Base-by-base conservation (phyloP, 208 protist genomes). In the Strigomonas culicis region DNA sequence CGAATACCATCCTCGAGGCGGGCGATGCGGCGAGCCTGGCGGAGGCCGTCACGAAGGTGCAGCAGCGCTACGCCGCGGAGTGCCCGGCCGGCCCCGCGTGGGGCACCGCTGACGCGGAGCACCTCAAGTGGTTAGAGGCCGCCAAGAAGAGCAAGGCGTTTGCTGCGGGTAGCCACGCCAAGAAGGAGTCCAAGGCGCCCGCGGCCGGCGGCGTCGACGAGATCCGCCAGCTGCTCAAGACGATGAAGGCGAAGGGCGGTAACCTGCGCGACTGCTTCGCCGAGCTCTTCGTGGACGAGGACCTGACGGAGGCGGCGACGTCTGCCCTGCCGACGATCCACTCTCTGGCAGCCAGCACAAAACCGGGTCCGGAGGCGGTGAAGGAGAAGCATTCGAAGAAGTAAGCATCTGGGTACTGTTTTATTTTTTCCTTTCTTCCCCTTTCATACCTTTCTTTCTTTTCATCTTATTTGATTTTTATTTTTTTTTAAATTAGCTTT, bases 91-190 rank as follows among this genome's bases (percentile, higher is more conserved):
- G 69, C 11, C 59, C 68, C 24, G 57, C 67, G 28, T 85, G 78
- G 78, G 84, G 84, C 28, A 78, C 66, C 11, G 64, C 66, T 53
- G 80, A 86, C 67, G 57, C 61, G 13, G 58, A 63, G 32, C 65
- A 82, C 8, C 51, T 85, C 39, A 49, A 69, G 72, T 91, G 84
- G 84, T 73, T 91, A 6, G 47, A 70, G 65, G 74, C 27, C 27
- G 46, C 67, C 36, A 39, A 62, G 46, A 22, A 62, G 36, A 25
- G n/a, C 31, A 25, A 21, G 21, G 50, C 66, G 19, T 78, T 61
- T 52, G 1, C n/a, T 21, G 63, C n/a, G 11, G 63, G 21, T 30
- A 59, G 44, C 47, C 43, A 28, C 46, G 39, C 19, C 24, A 49
- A 60, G 8, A 30, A 25, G 15, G 32, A 25, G 10, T 19, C 15